Conservation (phyloP, 805 yeast species). For the Wickerhamiella bombiphila region DNA sequence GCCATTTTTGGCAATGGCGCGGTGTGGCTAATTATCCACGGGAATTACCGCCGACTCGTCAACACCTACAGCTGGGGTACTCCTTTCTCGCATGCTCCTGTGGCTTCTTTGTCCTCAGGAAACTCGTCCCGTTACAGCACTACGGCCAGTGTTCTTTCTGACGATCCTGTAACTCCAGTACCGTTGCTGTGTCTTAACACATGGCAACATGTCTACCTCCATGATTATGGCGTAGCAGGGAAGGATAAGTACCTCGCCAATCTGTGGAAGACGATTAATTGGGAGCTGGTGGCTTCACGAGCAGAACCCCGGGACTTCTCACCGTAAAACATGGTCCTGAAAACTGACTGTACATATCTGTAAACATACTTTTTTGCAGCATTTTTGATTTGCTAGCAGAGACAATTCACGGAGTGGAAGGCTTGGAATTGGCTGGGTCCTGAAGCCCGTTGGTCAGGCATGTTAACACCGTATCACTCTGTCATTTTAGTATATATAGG, state of each 20-base stretch:
- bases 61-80: constrained; percentile 91
- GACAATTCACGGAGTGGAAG: too few species aligned
- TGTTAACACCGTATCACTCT: too few species aligned
- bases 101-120: constrained; percentile 4
- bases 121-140: constrained; percentile 6
- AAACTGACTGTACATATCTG: too few species aligned
- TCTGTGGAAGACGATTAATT: constrained; percentile 65
- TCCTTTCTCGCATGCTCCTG: constrained; percentile 35
- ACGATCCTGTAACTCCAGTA: constrained; percentile 5
- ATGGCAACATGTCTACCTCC: constrained; percentile 76
- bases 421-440: too few species aligned
- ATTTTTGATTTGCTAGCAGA: too few species aligned
- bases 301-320: constrained; percentile 3
- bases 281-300: constrained; percentile 35
- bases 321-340: too few species aligned
- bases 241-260: constrained; percentile 57
- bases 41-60: constrained; percentile 39
- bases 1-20: constrained; percentile 83
- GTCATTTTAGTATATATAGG: too few species aligned
- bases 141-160: constrained; percentile 5
- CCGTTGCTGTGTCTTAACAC: constrained; percentile 65
- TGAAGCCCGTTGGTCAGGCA: too few species aligned
- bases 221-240: constrained; percentile 73
- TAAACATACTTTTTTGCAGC: too few species aligned
- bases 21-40: constrained; percentile 70